Evolutionary conservation across 768 basidiomycete genomes (phyloP).

Genomic region (Auriscalpium microsporum): DNA sequence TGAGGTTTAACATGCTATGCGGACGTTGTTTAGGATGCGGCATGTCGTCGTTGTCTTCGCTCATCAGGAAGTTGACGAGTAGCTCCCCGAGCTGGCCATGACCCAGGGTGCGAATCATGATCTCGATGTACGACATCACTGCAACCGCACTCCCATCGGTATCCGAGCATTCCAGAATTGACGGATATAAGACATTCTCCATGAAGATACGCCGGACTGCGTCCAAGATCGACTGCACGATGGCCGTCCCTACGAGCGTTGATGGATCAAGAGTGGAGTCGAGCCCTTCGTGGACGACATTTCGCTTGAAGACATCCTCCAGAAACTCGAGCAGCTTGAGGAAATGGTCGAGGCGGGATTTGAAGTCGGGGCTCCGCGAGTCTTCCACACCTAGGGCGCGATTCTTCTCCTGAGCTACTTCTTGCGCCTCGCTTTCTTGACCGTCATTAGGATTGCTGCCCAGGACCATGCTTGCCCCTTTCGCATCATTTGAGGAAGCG

Average conservation of each 20-base stretch:
- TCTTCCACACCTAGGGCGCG: constrained; percentile 66
- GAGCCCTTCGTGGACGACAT: constrained; percentile 32
- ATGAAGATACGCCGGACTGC: constrained; percentile 82
- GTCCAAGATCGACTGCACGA: constrained; percentile 76
- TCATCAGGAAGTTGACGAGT: constrained; percentile 72
- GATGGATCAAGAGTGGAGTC: constrained; percentile 48
- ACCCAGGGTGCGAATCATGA: constrained; percentile 70
- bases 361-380: constrained; percentile 68
- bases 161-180: constrained; percentile 88
- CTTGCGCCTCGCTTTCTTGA: constrained; percentile 44
- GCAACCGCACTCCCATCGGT: constrained; percentile 92
- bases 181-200: constrained; percentile 88
- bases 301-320: constrained; percentile 78
- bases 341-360: constrained; percentile 75
- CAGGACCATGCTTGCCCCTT: constrained; percentile 58
- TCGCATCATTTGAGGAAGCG: constrained; percentile 27
- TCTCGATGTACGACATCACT: constrained; percentile 91
- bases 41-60: constrained; percentile 72
- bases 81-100: constrained; percentile 61
- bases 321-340: constrained; percentile 86
- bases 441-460: constrained; percentile 54
- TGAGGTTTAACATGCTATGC: constrained; percentile 35
- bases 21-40: constrained; percentile 36
- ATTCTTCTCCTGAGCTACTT: constrained; percentile 40
- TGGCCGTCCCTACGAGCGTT: constrained; percentile 64